Evolutionary conservation across 2,329 filamentous ascomycete species (phyloP).

Genomic region (Metarhizium anisopliae): DNA sequence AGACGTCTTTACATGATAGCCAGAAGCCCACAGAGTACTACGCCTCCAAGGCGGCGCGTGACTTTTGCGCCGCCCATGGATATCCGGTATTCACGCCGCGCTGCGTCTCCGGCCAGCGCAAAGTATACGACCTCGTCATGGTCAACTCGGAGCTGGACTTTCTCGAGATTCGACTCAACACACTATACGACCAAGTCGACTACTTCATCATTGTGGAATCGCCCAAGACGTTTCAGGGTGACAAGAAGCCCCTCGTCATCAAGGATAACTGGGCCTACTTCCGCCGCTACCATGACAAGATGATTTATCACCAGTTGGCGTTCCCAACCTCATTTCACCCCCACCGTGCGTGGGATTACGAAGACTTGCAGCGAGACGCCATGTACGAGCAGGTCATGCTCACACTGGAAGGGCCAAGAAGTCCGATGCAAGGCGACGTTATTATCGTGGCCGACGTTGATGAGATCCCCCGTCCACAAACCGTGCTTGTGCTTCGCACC

Average conservation of each 20-base stretch:
- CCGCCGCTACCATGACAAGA: slow-evolving; percentile 45
- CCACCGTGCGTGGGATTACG: slow-evolving; percentile 37
- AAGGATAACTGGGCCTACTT: slow-evolving; percentile 44
- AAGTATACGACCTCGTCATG: slow-evolving; percentile 46
- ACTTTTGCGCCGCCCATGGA: not conserved
- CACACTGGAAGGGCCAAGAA: slow-evolving; percentile 28
- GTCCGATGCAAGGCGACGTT: slow-evolving; percentile 41
- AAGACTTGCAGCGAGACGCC: slow-evolving; percentile 45
- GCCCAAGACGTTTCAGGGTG: slow-evolving; percentile 48
- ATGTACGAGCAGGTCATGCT: slow-evolving; percentile 50
- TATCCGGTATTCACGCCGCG: not conserved
- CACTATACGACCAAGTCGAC: slow-evolving; percentile 49
- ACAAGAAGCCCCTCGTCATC: slow-evolving; percentile 44
- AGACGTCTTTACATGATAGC: too few species aligned
- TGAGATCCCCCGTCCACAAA: slow-evolving; percentile 46
- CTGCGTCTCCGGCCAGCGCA: slow-evolving; percentile 13
- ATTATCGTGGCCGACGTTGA: slow-evolving; percentile 52
- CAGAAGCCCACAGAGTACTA: too few species aligned
- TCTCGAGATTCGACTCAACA: slow-evolving; percentile 54
- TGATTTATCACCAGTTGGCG: slow-evolving; percentile 48
- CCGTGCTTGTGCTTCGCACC: slow-evolving; percentile 37
- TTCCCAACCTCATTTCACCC: slow-evolving; percentile 32
- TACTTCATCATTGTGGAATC: slow-evolving; percentile 58
- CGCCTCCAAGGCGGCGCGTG: too few species aligned
- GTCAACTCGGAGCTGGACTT: slow-evolving; percentile 56